phyloP scores from a whole-genome alignment of 2,329 filamentous ascomycete genomes.

The Pseudogymnoascus sp. region DNA sequence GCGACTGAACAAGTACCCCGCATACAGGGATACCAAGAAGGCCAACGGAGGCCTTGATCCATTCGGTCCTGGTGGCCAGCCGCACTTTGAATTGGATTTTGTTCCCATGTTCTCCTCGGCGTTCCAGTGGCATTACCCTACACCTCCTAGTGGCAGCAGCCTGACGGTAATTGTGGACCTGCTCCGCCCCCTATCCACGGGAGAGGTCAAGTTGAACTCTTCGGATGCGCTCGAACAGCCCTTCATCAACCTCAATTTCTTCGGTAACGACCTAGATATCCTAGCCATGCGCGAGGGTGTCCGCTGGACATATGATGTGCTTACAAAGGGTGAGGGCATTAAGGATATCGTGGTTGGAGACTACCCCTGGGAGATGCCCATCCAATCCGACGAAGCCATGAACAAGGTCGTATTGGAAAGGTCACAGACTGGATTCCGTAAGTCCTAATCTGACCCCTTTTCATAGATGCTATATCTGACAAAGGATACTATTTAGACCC shows the following conservation, averaged over 20 bases:
- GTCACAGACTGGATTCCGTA: constrained; percentile 49
- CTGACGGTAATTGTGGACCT: constrained; percentile 51
- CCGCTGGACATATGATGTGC: constrained; percentile 32
- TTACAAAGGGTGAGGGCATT: constrained; percentile 50
- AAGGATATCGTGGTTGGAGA: constrained; percentile 45
- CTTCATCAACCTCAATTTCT: constrained; percentile 38
- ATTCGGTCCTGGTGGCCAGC: constrained; percentile 49
- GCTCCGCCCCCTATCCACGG: constrained; percentile 38
- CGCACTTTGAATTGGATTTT: constrained; percentile 58
- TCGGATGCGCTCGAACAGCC: constrained; percentile 28
- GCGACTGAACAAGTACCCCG: constrained; percentile 40
- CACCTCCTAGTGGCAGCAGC: constrained; percentile 39
- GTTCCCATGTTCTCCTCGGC: constrained; percentile 48
- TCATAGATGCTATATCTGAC: background rate
- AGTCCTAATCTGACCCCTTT: constrained; percentile 19
- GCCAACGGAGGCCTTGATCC: constrained; percentile 40
- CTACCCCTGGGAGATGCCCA: constrained; percentile 56
- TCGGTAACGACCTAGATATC: constrained; percentile 41
- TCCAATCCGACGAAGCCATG: constrained; percentile 49
- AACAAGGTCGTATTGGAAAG: constrained; percentile 48
- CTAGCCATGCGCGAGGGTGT: constrained; percentile 52
- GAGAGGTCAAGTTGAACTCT: constrained; percentile 35
- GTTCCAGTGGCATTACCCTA: constrained; percentile 40
- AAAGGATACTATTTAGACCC: constrained; percentile 31
- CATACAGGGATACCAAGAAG: constrained; percentile 39